These are phyloP conservation scores for Phialophora macrospora DNA, from an alignment of 2,329 filamentous ascomycete genomes.

Conservation along the genomic window DNA sequence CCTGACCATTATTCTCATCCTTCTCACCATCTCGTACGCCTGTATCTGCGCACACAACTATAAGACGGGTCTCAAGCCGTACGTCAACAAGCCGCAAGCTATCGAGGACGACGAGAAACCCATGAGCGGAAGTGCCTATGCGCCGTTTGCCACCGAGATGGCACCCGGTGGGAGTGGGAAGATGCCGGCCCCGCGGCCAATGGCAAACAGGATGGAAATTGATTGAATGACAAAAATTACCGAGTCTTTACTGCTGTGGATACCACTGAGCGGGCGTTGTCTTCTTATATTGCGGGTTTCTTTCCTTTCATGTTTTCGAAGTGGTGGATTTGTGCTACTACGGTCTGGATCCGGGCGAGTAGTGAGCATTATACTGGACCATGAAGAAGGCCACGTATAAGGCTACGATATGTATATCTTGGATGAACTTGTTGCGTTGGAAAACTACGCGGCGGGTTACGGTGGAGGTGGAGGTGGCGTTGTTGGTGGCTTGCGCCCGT, in stretches of 20 bases:
- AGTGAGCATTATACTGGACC: neutral
- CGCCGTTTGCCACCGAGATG: conserved; percentile 35
- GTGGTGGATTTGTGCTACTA: neutral
- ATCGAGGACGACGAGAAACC: conserved; percentile 36
- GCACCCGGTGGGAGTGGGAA: conserved; percentile 25
- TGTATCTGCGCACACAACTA: conserved; percentile 91
- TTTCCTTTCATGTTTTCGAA: neutral
- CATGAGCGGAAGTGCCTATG: conserved; percentile 33
- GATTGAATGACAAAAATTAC: conserved; percentile 25
- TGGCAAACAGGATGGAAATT: conserved; percentile 35
- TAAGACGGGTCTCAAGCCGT: conserved; percentile 82
- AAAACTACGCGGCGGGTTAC: neutral
- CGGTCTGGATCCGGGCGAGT: neutral
- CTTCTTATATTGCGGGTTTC: neutral
- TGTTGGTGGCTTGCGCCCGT: neutral
- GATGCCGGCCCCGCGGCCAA: conserved; percentile 22
- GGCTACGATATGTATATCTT: neutral
- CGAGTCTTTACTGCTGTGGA: conserved; percentile 6
- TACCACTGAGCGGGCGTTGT: conserved; percentile 5
- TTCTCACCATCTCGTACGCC: conserved; percentile 86
- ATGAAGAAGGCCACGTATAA: neutral
- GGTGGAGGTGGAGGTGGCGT: neutral
- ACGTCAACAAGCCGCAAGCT: conserved; percentile 58
- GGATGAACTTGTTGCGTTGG: neutral
- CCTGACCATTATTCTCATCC: conserved; percentile 85